phyloP scores from a whole-genome alignment of 2,329 filamentous ascomycete species.

The Endothia cerciana region DNA sequence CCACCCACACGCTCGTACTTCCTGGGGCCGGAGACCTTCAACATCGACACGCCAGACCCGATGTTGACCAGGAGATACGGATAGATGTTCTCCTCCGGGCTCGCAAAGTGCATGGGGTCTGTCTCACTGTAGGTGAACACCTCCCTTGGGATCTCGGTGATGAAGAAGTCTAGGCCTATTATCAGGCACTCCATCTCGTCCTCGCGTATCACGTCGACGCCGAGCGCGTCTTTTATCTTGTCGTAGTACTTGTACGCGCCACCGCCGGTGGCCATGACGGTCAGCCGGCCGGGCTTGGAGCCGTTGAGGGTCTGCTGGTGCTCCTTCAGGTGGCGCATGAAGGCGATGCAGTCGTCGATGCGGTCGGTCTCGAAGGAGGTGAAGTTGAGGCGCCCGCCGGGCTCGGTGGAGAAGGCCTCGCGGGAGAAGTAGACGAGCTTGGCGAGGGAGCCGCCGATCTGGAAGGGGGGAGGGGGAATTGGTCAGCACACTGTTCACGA shows the following conservation, averaged over 20 bases:
- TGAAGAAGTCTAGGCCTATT: slow-evolving; percentile 97
- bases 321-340: slow-evolving; percentile 82
- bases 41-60: slow-evolving; percentile 93
- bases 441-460: slow-evolving; percentile 94
- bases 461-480: slow-evolving; percentile 20
- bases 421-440: slow-evolving; percentile 98
- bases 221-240: slow-evolving; percentile 78
- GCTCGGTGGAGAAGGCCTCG: slow-evolving; percentile 76
- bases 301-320: slow-evolving; percentile 80
- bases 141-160: slow-evolving; percentile 94
- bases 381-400: slow-evolving; percentile 91
- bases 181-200: slow-evolving; percentile 99
- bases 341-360: slow-evolving; percentile 91
- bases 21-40: slow-evolving; percentile 90
- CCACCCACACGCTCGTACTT: slow-evolving; percentile 91
- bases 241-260: slow-evolving; percentile 98
- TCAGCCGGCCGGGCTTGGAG: slow-evolving; percentile 71
- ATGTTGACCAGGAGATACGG: slow-evolving; percentile 98
- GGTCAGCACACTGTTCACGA: slow-evolving; percentile 1
- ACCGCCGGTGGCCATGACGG: slow-evolving; percentile 93
- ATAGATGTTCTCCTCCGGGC: slow-evolving; percentile 80
- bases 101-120: slow-evolving; percentile 87
- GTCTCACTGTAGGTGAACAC: slow-evolving; percentile 95
- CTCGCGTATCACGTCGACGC: slow-evolving; percentile 86
- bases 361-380: slow-evolving; percentile 94